A percentile compares a stretch with the other conserved stretches of the same genome.
Conservation (phyloP, 345 rosid genomes). For the Chamaenerion angustifolium region DNA sequence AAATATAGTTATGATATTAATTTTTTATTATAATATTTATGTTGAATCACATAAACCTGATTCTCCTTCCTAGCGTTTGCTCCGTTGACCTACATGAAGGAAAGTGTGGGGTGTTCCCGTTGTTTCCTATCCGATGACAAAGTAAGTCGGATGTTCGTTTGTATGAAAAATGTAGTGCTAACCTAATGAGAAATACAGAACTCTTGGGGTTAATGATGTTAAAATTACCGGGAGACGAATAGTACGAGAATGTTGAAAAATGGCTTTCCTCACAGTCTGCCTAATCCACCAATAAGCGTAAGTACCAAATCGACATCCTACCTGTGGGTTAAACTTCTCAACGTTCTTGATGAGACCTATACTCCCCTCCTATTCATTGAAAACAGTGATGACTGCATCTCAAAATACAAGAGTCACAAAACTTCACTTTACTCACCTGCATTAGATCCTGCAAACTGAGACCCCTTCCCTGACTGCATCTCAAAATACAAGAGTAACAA, state of each 20-base stretch:
- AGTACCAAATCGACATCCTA: constrained; percentile 68
- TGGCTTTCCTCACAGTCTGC: constrained; percentile 56
- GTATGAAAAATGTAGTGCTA: not conserved
- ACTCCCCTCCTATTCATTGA: constrained; percentile 54
- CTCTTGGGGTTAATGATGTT: not conserved
- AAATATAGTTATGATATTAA: too few relatives aligned
- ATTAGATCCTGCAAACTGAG: constrained; percentile 65
- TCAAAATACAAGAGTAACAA: too few relatives aligned
- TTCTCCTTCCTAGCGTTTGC: too few relatives aligned
- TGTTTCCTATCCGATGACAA: too few relatives aligned
- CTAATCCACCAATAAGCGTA: constrained; percentile 96
- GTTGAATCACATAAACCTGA: too few relatives aligned
- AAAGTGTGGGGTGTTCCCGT: too few relatives aligned
- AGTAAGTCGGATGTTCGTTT: too few relatives aligned
- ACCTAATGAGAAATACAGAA: constrained; percentile 1
- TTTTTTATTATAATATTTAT: too few relatives aligned
- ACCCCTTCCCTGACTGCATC: constrained; percentile 73
- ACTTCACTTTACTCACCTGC: constrained; percentile 32
- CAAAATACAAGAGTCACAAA: not conserved
- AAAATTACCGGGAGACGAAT: constrained; percentile 70
- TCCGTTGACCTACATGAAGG: too few relatives aligned
- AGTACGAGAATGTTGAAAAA: constrained; percentile 65
- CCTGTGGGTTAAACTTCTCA: constrained; percentile 74
- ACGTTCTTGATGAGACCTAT: constrained; percentile 84
- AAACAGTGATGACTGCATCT: constrained; percentile 3